These are phyloP conservation scores for Suhomyces sp. DNA, from an alignment of 805 yeast genomes.

Conservation along the genomic window DNA sequence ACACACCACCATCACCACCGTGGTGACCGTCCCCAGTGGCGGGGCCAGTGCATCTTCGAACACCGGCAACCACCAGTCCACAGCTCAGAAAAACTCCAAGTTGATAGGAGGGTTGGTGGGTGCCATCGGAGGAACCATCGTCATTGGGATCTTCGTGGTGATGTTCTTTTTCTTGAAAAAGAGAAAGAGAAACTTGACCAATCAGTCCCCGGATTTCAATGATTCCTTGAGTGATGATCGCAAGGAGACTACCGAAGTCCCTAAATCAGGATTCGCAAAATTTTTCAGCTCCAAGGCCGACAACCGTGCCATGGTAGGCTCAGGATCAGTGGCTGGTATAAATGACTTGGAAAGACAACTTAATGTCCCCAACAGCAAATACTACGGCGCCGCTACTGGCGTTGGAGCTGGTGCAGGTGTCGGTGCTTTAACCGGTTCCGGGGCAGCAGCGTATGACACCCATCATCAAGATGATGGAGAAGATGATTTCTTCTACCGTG, in stretches of 20 bases:
- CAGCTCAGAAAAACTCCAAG: slow-evolving; percentile 28
- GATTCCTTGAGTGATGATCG: slow-evolving; percentile 23
- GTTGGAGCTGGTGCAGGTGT: slow-evolving; percentile 13
- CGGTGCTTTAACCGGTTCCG: slow-evolving; percentile 11
- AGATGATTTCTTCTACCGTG: slow-evolving; percentile 42
- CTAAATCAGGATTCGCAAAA: slow-evolving; percentile 27
- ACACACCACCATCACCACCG: slow-evolving; percentile 42
- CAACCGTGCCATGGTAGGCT: slow-evolving; percentile 7
- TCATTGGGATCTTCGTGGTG: slow-evolving; percentile 38
- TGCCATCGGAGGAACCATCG: slow-evolving; percentile 44
- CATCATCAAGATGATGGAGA: slow-evolving; percentile 10
- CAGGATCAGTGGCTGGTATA: slow-evolving; percentile 12
- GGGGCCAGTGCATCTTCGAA: slow-evolving; percentile 14
- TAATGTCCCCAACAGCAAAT: slow-evolving; percentile 15
- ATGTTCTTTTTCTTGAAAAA: slow-evolving; percentile 36
- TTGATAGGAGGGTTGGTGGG: slow-evolving; percentile 48
- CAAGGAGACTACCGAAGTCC: slow-evolving; percentile 11
- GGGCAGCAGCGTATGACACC: too few species aligned
- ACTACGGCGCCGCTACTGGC: slow-evolving; percentile 15
- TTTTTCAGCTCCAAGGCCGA: slow-evolving; percentile 28
- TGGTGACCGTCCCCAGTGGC: slow-evolving; percentile 38
- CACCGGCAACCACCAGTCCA: slow-evolving; percentile 12
- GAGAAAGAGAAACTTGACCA: slow-evolving; percentile 30
- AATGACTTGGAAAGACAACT: slow-evolving; percentile 30
- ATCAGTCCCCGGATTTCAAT: slow-evolving; percentile 46